Base-by-base conservation (phyloP, 768 basidiomycete species). In the Russula foetens region DNA sequence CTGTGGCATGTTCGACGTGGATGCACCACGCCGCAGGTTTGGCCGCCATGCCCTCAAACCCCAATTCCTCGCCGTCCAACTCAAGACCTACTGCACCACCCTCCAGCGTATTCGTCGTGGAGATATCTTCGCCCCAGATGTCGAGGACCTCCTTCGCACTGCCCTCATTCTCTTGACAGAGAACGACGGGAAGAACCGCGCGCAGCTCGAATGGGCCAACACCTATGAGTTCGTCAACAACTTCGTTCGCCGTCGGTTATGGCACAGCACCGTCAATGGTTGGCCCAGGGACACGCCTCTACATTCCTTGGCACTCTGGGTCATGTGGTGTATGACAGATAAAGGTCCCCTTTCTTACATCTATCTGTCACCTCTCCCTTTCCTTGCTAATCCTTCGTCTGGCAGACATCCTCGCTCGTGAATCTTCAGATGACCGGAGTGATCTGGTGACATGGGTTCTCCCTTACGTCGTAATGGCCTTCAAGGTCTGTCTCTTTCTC, bases 101-200 rank as follows among this genome's bases (percentile, higher is more conserved):
- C 64, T 76, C 53, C 62, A 56, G 21, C 66, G 62, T 47, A 66
- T 78, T 52, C 70, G 76, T 57, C 48, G 63, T 1, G 64, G 68
- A 28, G 64, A 79, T 57, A 65, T 76, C 45, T 61, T 65, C 41
- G 57, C 68, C 14, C 59, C 68, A 17, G 33, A 53, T 38, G 62
- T 71, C 31, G 64, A 66, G 17, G 69, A 71, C 23, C 75, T 80
- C 15, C 74, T 89, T 23, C 80, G 78, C 71, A 72, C 71, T 0
- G 75, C 76, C 6, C 81, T 79, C 53, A 66, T 85, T 45, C 79
- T 89, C 76, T 69, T 85, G 69, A 71, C 80, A 4, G 86, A 88
- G 63, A 82, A 85, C 71, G 86, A 88, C 70, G 85, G 84, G 35
- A 78, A 77, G 68, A 89, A 89, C 68, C 75, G 75, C 38, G 71